Base-by-base conservation (phyloP, 176 grass and related monocot genomes). In the Tillandsia leiboldiana region DNA sequence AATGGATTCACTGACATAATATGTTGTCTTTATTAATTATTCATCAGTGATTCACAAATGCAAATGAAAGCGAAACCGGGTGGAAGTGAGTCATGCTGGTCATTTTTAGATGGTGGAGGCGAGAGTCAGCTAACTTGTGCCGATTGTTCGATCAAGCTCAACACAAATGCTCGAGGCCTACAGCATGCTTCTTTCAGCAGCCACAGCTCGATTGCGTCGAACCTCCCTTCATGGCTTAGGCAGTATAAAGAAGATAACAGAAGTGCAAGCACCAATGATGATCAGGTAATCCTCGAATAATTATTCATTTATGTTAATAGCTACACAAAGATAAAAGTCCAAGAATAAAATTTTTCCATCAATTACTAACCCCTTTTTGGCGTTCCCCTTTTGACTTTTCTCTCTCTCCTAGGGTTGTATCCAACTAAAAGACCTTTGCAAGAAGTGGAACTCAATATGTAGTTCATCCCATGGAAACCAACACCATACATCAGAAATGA, bases 401-500 rank as follows among this genome's bases (percentile, higher is more conserved):
- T 51, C 14, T 23, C 1, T 75, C 50, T 28, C 58, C 51, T 49
- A 75, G 73, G 62, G 49, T 29, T 53, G 24, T 26, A 48, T 53
- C 24, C 67, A 90, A 73, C 52, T 83, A 63, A 85, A 83, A 69
- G 76, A 92, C 69, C 27, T 74, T 2, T 83, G 78, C 63, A 81
- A 49, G 68, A 73, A 71, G 52, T 72, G 78, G 83, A 89, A 79
- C 51, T 65, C 58, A 3, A 72, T 57, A 15, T 72, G 47, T 50
- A 78, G 50, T 69, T 76, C 42, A 81, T 77, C 91, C 22, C 64
- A 69, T 1, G 53, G 64, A 50, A 69, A 12, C 53, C 51, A 50
- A 3, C 24, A 82, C 18, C 78, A 75, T 61, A 64, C 89, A n/a
- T 89, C 88, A 0, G 84, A 92, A 70, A 81, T 90, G 17, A 90